A percentile compares a stretch with the other conserved stretches of the same genome.
Conservation (phyloP, 345 rosid species). For the Draba incana region DNA sequence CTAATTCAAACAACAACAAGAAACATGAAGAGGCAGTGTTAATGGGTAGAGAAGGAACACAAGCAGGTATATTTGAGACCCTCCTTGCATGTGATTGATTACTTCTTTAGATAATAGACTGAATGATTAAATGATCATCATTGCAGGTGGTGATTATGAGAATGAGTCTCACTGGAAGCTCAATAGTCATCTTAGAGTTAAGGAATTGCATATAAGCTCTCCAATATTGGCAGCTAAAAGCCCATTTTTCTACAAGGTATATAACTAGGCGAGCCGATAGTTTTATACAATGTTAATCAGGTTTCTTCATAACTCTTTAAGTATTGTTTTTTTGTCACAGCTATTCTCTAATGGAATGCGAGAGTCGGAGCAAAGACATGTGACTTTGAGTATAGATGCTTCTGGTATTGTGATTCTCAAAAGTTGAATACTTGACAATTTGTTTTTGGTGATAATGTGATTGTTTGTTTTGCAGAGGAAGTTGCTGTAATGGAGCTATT, state of each 20-base stretch:
- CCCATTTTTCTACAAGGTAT: conserved; percentile 77
- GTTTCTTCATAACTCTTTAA: no score
- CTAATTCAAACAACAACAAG: conserved; percentile 50
- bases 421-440: neutral
- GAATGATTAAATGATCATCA: neutral
- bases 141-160: neutral
- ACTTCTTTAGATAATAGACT: neutral
- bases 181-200: no score
- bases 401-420: conserved; percentile 52
- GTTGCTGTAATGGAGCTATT: conserved; percentile 79
- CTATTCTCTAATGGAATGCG: conserved; percentile 82
- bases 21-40: conserved; percentile 50
- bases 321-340: conserved; percentile 41
- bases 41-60: conserved; percentile 9
- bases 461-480: conserved; percentile 58
- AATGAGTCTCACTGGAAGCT: no score
- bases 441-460: neutral
- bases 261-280: neutral
- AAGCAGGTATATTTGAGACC: conserved; percentile 32
- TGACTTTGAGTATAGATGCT: conserved; percentile 67
- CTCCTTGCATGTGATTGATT: neutral
- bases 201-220: no score
- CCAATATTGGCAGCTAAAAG: conserved; percentile 61
- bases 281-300: no score
- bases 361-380: conserved; percentile 69